Base-by-base conservation (phyloP, 495 filamentous ascomycete species). In the Glarea lozoyensis region DNA sequence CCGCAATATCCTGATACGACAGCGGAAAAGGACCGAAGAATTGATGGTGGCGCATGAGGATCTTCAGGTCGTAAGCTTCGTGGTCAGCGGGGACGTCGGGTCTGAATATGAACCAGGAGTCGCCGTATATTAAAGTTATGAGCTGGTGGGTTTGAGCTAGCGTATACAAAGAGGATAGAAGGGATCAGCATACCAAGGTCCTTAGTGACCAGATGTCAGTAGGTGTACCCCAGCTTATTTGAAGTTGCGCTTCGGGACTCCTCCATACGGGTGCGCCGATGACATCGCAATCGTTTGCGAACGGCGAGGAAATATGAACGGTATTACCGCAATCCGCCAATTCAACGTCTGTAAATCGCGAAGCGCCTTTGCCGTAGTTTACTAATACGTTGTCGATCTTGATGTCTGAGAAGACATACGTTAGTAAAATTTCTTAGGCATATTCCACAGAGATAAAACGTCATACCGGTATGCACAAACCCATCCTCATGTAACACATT, bases 171-270 rank as follows among this genome's bases (percentile, higher is more conserved):
- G 19, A 9, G 30, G 13, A 34, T 21, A 31, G 45, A 40, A 2
- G 42, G 24, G 29, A 40, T 27, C 43, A 18, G 52, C 56, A 55
- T 57, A 49, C 58, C 19, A 57, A 59, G 35, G 52, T 55, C 21
- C 65, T 61, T 49, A 68, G 61, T 25, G 64, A 67, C 67, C 64
- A 72, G 42, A 69, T 67, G 42, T 70, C 67, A 4, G 65, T 66
- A 20, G 52, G 22, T 40, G 64, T 60, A 17, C 46, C 52, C 64
- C 53, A 68, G 17, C 27, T 38, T n/a, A 65, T 53, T 31, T 55
- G 51, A 3, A 66, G 42, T 6, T 50, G 53, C 10, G 58, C 61
- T 50, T 69, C 64, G 31, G 64, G 63, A 45, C 61, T 64, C 34
- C 61, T 52, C 15, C 50, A 66, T 38, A 66, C 61, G 22, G 50